Percentiles rank a stretch among this genome's conserved stretches.
These are phyloP conservation scores for Ophiocordyceps robertsii DNA, from an alignment of 2,329 filamentous ascomycete genomes.

Conservation along the genomic window DNA sequence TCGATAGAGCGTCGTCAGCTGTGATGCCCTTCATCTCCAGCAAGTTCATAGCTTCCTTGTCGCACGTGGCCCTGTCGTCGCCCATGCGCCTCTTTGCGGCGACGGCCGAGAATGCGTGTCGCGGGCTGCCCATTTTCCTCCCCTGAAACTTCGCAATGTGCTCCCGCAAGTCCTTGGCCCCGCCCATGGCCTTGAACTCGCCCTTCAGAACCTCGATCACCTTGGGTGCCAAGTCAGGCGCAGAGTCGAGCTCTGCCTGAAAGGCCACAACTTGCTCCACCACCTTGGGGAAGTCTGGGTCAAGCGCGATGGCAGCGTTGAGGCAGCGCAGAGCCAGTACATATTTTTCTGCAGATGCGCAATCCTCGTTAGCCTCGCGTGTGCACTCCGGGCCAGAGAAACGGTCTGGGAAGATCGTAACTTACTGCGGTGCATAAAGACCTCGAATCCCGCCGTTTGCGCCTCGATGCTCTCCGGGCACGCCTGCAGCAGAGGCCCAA, in stretches of 20 bases:
- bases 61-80: slow-evolving; percentile 39
- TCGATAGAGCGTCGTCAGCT: slow-evolving; percentile 40
- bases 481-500: slow-evolving; percentile 68
- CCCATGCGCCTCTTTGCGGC: slow-evolving; percentile 45
- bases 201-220: slow-evolving; percentile 56
- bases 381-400: neutral
- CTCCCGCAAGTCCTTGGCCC: slow-evolving; percentile 42
- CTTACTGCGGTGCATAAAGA: slow-evolving; percentile 74
- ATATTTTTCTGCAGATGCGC: slow-evolving; percentile 54
- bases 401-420: slow-evolving; percentile 4
- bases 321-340: slow-evolving; percentile 79
- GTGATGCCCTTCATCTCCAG: slow-evolving; percentile 36
- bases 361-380: neutral
- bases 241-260: slow-evolving; percentile 44
- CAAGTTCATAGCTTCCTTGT: slow-evolving; percentile 48
- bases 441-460: slow-evolving; percentile 80
- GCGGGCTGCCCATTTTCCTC: slow-evolving; percentile 46
- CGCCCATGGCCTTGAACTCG: slow-evolving; percentile 49
- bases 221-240: slow-evolving; percentile 46
- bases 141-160: slow-evolving; percentile 54
- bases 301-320: slow-evolving; percentile 55
- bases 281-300: slow-evolving; percentile 56
- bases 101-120: slow-evolving; percentile 51
- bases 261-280: slow-evolving; percentile 64
- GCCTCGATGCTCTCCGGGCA: slow-evolving; percentile 69